Conservation (phyloP, 495 filamentous ascomycete genomes). For the Penicillium flavigenum region DNA sequence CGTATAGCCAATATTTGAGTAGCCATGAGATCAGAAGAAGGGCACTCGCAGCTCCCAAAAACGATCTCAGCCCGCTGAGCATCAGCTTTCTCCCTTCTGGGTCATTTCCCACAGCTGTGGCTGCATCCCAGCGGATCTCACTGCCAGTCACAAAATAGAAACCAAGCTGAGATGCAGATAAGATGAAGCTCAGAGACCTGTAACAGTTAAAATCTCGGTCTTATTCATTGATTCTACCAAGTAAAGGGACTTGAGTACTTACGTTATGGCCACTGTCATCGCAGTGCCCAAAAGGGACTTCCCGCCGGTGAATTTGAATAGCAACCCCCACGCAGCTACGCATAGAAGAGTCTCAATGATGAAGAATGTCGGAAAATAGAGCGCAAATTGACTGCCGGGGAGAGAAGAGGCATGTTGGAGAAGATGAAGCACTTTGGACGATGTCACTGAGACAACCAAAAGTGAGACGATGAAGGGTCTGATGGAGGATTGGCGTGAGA, state of each 20-base stretch:
- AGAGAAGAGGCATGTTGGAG: constrained; percentile 24
- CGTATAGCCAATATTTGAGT: constrained; percentile 12
- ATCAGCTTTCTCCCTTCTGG: constrained; percentile 27
- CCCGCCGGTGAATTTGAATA: constrained; percentile 14
- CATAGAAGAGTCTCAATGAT: constrained; percentile 20
- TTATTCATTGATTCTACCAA: neutral
- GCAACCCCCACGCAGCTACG: constrained; percentile 16
- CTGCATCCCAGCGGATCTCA: constrained; percentile 30
- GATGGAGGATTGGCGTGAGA: constrained; percentile 14
- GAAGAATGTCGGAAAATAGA: constrained; percentile 30
- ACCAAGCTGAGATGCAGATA: constrained; percentile 24
- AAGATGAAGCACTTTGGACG: constrained; percentile 26
- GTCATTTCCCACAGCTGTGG: constrained; percentile 25
- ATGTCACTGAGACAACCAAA: constrained; percentile 18
- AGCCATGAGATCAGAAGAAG: constrained; percentile 19
- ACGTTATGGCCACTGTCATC: constrained; percentile 14
- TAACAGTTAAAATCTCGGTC: neutral
- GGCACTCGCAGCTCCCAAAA: constrained; percentile 15
- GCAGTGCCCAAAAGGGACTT: constrained; percentile 10
- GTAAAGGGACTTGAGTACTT: neutral
- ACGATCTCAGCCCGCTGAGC: constrained; percentile 25
- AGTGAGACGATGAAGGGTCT: constrained; percentile 25
- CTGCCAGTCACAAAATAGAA: constrained; percentile 31
- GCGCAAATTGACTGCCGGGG: constrained; percentile 6
- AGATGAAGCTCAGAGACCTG: constrained; percentile 19